Conservation (phyloP, 1,284 basidiomycete species). For the Tylopilus sp. region DNA sequence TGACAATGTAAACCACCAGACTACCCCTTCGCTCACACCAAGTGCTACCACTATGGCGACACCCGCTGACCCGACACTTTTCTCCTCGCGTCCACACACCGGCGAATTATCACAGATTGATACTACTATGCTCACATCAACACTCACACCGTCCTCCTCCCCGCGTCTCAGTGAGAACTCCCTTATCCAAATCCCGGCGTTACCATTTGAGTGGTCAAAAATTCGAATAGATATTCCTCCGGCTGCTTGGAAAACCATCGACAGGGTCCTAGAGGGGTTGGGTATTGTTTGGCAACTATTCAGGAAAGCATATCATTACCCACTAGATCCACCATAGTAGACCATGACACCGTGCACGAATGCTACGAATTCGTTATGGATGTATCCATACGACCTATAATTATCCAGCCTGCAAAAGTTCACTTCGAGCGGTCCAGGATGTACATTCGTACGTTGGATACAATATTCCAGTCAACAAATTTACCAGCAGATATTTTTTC, state of each 20-base stretch:
- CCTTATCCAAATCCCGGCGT: conserved; percentile 10
- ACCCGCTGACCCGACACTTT: conserved; percentile 5
- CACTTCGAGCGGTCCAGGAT: too few relatives aligned
- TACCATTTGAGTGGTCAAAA: conserved; percentile 28
- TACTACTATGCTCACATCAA: conserved; percentile 7
- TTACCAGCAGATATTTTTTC: neutral
- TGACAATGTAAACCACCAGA: conserved; percentile 5
- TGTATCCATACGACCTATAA: conserved; percentile 18
- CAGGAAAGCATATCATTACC: conserved; percentile 53
- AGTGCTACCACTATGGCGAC: conserved; percentile 7
- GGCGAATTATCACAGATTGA: conserved; percentile 11
- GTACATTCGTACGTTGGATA: too few relatives aligned
- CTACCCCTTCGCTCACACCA: conserved; percentile 1
- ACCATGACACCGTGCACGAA: conserved; percentile 3
- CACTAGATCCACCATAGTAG: conserved; percentile 45
- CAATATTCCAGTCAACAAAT: too few relatives aligned
- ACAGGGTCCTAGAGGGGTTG: conserved; percentile 37
- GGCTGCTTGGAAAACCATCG: conserved; percentile 22
- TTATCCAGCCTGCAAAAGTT: neutral
- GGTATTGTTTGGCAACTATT: conserved; percentile 46
- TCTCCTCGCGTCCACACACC: conserved; percentile 3
- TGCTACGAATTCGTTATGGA: conserved; percentile 4
- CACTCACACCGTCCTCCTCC: conserved; percentile 18
- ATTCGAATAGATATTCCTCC: conserved; percentile 28
- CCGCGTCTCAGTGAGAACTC: conserved; percentile 16